Base-by-base conservation (phyloP, 2,329 filamentous ascomycete genomes). In the Beauveria pseudobassiana region DNA sequence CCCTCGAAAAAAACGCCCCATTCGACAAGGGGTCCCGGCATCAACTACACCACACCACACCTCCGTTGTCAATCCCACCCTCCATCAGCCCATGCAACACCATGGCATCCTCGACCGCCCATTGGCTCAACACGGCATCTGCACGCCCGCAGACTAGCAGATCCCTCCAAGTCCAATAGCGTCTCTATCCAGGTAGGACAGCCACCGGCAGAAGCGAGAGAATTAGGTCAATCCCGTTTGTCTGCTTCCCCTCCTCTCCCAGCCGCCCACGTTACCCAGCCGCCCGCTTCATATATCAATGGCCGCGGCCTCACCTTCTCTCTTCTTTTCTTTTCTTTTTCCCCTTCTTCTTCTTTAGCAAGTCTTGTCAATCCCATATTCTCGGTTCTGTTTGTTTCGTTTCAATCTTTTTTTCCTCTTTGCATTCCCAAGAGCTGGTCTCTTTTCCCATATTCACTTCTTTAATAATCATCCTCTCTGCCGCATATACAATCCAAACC, bases 271-370 rank as follows among this genome's bases (percentile, higher is more conserved):
- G 48, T 18, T 26, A 38, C n/a, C 24, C 26, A 48, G 24, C 40
- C 58, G 48, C 57, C 38, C 20, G 28, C 18, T 20, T 45, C 48
- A 59, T 59, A 62, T 62, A 62, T 62, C 67, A 69, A 50, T 46
- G 53, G 24, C 52, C 68, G 56, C 66, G 68, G 69, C 72, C 71
- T 71, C 70, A 71, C 72, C 72, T n/a, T n/a, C n/a, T 70, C 71
- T 69, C 68, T 69, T 68, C 70, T 68, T 71, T 69, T 67, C 69
- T 72, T 69, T 71, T 71, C 76, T 75, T 75, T 72, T 69, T 72
- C 77, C 78, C 74, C 34, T 38, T 38, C 34, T 76, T 77, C 70
- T 70, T 84, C 85, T 80, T 80, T 80, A 87, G 86, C 87, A 62
- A 62, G 61, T 59, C 55, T 54, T 54, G 54, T 48, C 61, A 62